Percentiles rank a stretch among this genome's conserved stretches.
Evolutionary conservation across 352 stramenopile species (phyloP).

Genomic region (Pythium sukuiense): DNA sequence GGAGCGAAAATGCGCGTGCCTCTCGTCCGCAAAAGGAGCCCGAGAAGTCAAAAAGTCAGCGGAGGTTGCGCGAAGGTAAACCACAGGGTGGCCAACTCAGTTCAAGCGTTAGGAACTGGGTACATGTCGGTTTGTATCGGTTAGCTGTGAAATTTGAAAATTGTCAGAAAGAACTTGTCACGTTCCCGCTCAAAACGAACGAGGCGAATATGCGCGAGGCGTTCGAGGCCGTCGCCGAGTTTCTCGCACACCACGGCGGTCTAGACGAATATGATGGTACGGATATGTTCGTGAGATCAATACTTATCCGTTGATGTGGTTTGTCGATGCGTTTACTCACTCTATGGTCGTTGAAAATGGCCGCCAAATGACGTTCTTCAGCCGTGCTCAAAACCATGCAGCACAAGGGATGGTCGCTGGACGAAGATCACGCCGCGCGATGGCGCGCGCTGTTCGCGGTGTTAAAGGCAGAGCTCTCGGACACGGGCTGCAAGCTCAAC

Average conservation of each 20-base stretch:
- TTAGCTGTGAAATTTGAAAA: conserved; percentile 7
- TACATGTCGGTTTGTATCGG: not conserved
- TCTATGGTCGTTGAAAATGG: not conserved
- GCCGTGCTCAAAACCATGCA: conserved; percentile 37
- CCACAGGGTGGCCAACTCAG: conserved; percentile 2
- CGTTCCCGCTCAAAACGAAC: conserved; percentile 4
- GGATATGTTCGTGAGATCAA: not conserved
- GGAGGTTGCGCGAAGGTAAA: conserved; percentile 32
- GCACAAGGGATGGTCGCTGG: conserved; percentile 44
- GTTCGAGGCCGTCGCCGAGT: conserved; percentile 32
- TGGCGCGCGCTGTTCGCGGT: conserved; percentile 52
- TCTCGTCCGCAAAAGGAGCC: conserved; percentile 5
- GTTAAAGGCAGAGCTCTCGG: conserved; percentile 50
- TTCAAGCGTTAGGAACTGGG: conserved; percentile 7
- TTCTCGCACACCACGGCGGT: conserved; percentile 30
- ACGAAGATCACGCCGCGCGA: conserved; percentile 46
- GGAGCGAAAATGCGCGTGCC: conserved; percentile 15
- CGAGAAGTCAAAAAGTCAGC: conserved; percentile 13
- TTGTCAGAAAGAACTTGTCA: not conserved
- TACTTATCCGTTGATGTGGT: not conserved
- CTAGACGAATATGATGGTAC: conserved; percentile 35
- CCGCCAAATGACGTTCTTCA: not conserved
- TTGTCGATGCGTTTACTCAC: conserved; percentile 2
- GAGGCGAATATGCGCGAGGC: conserved; percentile 24
- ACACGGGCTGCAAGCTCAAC: conserved; percentile 31